Conservation (phyloP, 192 early-diverging fungal genomes). For the Linnemannia exigua region DNA sequence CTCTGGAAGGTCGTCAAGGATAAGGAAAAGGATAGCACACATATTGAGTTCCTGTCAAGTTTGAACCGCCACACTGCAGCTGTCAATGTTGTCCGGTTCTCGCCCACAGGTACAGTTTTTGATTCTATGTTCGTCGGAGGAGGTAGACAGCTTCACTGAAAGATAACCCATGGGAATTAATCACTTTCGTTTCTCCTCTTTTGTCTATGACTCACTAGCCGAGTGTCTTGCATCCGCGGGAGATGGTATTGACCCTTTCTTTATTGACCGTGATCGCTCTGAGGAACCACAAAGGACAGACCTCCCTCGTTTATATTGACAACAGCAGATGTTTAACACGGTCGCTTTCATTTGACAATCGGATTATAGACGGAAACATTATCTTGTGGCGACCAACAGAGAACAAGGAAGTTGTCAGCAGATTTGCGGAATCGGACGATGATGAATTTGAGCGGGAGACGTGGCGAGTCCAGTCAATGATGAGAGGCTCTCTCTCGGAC, state of each 20-base stretch:
- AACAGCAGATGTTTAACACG: not conserved
- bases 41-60: constrained; percentile 85
- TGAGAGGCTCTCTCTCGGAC: constrained; percentile 83
- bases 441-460: constrained; percentile 76
- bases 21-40: constrained; percentile 61
- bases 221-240: constrained; percentile 88
- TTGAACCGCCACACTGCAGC: constrained; percentile 88
- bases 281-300: not conserved
- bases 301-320: too few species aligned
- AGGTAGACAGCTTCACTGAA: too few species aligned
- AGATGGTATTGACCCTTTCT: constrained; percentile 70
- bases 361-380: constrained; percentile 79
- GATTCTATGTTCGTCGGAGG: not conserved
- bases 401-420: constrained; percentile 56
- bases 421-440: constrained; percentile 62
- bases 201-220: constrained; percentile 38
- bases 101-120: constrained; percentile 69
- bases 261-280: not conserved
- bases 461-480: constrained; percentile 80
- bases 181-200: not conserved
- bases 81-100: constrained; percentile 95
- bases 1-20: constrained; percentile 70
- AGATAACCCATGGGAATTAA: not conserved
- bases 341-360: constrained; percentile 1
- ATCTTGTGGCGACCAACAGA: constrained; percentile 87